A percentile compares a stretch with the other conserved stretches of the same genome.
Evolutionary conservation across 2,329 filamentous ascomycete species (phyloP).

Genomic region (Pseudogymnoascus sp.): DNA sequence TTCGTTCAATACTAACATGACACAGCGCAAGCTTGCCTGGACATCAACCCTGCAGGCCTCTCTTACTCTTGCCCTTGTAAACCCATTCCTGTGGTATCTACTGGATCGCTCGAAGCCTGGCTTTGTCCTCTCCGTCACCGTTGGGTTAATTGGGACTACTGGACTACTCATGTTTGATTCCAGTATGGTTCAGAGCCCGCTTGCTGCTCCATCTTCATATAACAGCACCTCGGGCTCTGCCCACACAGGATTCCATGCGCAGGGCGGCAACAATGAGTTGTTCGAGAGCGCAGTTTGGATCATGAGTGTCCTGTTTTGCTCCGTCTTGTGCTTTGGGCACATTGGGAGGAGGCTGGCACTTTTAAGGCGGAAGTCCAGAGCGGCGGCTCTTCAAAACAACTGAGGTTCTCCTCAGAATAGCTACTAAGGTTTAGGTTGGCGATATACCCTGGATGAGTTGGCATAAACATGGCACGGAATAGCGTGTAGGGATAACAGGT

Average conservation of each 20-base stretch:
- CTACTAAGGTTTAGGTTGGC: background rate
- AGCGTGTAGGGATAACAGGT: background rate
- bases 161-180: constrained; percentile 69
- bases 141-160: constrained; percentile 67
- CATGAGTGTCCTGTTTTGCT: constrained; percentile 88
- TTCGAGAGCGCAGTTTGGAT: constrained; percentile 79
- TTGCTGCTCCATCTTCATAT: constrained; percentile 14
- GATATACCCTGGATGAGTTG: constrained; percentile 8
- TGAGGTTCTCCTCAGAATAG: background rate
- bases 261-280: constrained; percentile 48
- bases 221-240: constrained; percentile 13
- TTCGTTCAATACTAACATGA: constrained; percentile 18
- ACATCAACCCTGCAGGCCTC: constrained; percentile 91
- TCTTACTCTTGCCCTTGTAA: constrained; percentile 78
- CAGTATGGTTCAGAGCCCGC: constrained; percentile 53
- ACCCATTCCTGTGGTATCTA: constrained; percentile 92
- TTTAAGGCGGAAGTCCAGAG: constrained; percentile 27
- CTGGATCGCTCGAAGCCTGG: constrained; percentile 85
- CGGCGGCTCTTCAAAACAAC: background rate
- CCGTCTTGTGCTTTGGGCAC: constrained; percentile 91
- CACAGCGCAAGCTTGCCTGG: constrained; percentile 81
- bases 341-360: constrained; percentile 73
- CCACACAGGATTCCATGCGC: constrained; percentile 36
- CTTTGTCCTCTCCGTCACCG: constrained; percentile 67
- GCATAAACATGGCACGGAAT: background rate